Conservation (phyloP, 176 grass and related monocot species). For the Pontederia crassipes region DNA sequence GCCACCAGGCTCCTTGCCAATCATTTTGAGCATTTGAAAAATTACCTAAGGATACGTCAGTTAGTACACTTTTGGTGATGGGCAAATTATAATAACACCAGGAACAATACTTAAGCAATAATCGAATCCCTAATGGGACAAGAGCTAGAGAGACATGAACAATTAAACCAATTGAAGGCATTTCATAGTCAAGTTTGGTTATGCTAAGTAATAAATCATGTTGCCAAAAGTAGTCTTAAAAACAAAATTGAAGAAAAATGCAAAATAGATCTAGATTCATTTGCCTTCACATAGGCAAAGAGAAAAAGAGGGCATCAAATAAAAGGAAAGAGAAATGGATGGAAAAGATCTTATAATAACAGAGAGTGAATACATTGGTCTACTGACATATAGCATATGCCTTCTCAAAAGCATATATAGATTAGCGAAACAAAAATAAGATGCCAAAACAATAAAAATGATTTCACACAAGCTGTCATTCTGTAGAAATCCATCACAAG, state of each 20-base stretch:
- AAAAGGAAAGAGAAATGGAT: background rate
- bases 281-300: background rate
- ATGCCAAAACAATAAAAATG: no score
- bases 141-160: no score
- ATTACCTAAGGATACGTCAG: constrained; percentile 32
- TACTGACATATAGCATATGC: no score
- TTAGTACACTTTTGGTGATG: background rate
- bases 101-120: constrained; percentile 8
- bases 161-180: no score
- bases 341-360: no score
- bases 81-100: constrained; percentile 11
- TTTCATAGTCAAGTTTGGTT: no score
- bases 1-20: constrained; percentile 95
- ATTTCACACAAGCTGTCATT: no score
- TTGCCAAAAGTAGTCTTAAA: background rate
- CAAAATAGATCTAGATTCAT: constrained; percentile 7
- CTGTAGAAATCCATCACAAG: no score
- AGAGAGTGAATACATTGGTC: background rate
- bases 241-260: constrained; percentile 1
- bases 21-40: constrained; percentile 89
- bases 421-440: no score
- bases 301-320: background rate
- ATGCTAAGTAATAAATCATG: no score
- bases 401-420: no score
- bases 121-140: no score